These are phyloP conservation scores for Setaria viridis DNA, from an alignment of 202 grass and related monocot genomes.

Conservation along the genomic window DNA sequence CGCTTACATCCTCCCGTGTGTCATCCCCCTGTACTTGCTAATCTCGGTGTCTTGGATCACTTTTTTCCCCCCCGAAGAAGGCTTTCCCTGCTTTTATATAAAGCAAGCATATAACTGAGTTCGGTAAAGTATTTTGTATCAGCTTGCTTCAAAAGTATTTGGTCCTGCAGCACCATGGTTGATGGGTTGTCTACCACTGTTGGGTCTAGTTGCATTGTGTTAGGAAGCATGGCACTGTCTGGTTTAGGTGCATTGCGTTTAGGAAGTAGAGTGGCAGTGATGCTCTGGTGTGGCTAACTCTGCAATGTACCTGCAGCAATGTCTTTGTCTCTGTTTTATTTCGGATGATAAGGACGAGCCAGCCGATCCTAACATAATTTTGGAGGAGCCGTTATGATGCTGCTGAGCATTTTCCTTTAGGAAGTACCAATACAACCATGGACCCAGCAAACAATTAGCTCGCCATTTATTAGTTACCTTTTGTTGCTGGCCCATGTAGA, in stretches of 20 bases:
- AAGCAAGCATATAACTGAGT: no score
- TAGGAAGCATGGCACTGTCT: not conserved
- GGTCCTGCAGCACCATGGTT: not conserved
- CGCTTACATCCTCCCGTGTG: not conserved
- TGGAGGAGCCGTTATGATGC: conserved; percentile 2
- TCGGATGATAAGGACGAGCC: no score
- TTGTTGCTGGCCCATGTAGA: not conserved
- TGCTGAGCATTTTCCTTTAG: not conserved
- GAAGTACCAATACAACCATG: not conserved
- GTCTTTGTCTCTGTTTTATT: no score
- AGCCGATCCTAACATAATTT: no score
- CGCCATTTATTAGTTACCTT: not conserved
- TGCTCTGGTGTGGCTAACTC: not conserved
- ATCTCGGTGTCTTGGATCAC: not conserved
- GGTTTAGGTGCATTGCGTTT: not conserved
- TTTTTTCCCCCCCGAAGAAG: no score
- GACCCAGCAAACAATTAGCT: not conserved
- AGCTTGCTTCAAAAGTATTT: not conserved
- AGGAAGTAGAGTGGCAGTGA: not conserved
- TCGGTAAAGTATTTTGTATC: no score
- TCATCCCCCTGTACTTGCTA: not conserved
- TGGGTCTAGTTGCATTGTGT: not conserved
- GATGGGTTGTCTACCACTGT: not conserved
- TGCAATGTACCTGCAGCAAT: not conserved
- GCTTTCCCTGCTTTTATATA: no score